phyloP scores from a whole-genome alignment of 164 flowering plant species.

The Dillenia turbinata region DNA sequence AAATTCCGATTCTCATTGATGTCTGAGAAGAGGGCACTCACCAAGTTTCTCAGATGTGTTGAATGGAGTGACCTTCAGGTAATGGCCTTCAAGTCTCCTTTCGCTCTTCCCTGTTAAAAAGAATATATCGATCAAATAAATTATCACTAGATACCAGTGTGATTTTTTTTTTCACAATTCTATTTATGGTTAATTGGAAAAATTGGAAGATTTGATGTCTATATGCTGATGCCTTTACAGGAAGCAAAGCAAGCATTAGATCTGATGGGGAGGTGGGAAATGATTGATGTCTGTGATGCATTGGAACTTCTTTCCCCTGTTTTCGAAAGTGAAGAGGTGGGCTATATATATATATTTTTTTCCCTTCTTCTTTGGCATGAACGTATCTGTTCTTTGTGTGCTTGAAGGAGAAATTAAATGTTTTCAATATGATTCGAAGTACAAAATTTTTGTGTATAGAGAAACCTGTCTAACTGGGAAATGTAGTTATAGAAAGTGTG shows the following conservation, averaged over 20 bases:
- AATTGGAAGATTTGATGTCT: not conserved
- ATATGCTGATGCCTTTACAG: constrained; percentile 38
- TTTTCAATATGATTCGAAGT: too few species aligned
- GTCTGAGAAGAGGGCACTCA: constrained; percentile 95
- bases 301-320: constrained; percentile 97
- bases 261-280: constrained; percentile 89
- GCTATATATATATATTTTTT: too few species aligned
- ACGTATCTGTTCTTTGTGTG: too few species aligned
- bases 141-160: not conserved
- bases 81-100: not conserved
- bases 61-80: constrained; percentile 99
- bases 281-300: constrained; percentile 95
- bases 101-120: too few species aligned
- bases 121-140: too few species aligned
- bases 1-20: constrained; percentile 93
- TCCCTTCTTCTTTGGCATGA: too few species aligned
- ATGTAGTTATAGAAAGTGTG: too few species aligned
- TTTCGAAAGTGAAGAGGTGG: constrained; percentile 98
- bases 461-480: too few species aligned
- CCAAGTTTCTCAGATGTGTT: constrained; percentile 95
- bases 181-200: too few species aligned
- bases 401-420: too few species aligned
- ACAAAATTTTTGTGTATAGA: too few species aligned
- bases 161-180: not conserved
- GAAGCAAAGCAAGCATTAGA: constrained; percentile 98